Evolutionary conservation across 108 stramenopile genomes (phyloP).

Genomic region (Cyclotella cryptica): DNA sequence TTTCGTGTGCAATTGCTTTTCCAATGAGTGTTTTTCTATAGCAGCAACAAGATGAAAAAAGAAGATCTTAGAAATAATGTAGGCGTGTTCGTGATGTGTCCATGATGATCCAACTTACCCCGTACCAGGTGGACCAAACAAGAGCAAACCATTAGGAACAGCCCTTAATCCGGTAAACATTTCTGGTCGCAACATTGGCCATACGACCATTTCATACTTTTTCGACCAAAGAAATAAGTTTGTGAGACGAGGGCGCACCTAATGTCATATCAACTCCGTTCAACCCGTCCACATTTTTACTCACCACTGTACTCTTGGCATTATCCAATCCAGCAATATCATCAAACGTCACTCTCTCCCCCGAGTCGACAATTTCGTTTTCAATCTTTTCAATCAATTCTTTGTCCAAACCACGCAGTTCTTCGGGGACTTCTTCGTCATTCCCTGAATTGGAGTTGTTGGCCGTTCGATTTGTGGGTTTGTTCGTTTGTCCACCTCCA

Average conservation of each 20-base stretch:
- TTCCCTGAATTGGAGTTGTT: constrained; percentile 23
- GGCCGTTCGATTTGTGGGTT: constrained; percentile 23
- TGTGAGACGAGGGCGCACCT: too few relatives aligned
- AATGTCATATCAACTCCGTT: too few relatives aligned
- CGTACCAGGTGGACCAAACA: constrained; percentile 76
- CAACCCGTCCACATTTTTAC: background rate
- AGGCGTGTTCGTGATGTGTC: background rate
- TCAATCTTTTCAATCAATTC: constrained; percentile 88
- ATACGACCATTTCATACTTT: constrained; percentile 83
- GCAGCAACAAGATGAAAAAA: background rate
- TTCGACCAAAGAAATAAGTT: too few relatives aligned
- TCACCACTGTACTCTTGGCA: constrained; percentile 84
- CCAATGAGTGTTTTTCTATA: constrained; percentile 98
- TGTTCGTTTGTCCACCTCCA: constrained; percentile 26
- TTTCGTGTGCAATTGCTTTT: constrained; percentile 98
- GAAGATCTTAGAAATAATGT: background rate
- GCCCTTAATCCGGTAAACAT: constrained; percentile 91
- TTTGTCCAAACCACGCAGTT: constrained; percentile 83
- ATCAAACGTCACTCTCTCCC: constrained; percentile 83
- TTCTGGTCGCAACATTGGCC: constrained; percentile 94
- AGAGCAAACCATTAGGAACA: constrained; percentile 78
- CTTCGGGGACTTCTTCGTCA: constrained; percentile 88
- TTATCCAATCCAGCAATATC: constrained; percentile 90
- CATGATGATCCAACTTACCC: constrained; percentile 26
- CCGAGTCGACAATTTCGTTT: constrained; percentile 83